phyloP scores from a whole-genome alignment of 257 asterid genomes.

The Solanum chmielewskii region DNA sequence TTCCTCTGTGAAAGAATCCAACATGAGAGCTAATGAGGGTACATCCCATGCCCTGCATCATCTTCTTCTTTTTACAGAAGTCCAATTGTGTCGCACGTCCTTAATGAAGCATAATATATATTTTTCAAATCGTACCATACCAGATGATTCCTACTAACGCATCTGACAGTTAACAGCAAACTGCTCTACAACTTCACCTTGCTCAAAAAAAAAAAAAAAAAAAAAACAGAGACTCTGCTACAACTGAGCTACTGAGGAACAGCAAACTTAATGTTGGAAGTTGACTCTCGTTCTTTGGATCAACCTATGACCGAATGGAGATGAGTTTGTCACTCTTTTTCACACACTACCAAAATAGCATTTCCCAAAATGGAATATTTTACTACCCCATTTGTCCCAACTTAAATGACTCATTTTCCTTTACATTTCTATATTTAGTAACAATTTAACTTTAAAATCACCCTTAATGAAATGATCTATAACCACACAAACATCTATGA shows the following conservation, averaged over 20 bases:
- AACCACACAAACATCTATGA: background rate
- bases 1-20: background rate
- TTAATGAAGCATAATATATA: background rate
- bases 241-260: background rate
- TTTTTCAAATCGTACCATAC: background rate
- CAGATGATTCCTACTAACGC: background rate
- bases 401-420: background rate
- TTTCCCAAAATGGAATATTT: background rate
- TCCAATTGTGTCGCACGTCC: background rate
- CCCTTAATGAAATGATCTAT: background rate
- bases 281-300: background rate
- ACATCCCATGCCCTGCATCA: background rate
- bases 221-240: background rate
- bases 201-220: no score
- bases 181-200: background rate
- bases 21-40: background rate
- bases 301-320: background rate
- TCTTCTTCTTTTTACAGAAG: background rate
- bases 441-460: no score
- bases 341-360: background rate
- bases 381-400: background rate
- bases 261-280: background rate
- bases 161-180: background rate
- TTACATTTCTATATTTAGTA: background rate
- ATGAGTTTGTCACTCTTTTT: background rate